A percentile compares a stretch with the other conserved stretches of the same genome.
Conservation (phyloP, 371 early-diverging fungal species). For the Vittaforma corneae region DNA sequence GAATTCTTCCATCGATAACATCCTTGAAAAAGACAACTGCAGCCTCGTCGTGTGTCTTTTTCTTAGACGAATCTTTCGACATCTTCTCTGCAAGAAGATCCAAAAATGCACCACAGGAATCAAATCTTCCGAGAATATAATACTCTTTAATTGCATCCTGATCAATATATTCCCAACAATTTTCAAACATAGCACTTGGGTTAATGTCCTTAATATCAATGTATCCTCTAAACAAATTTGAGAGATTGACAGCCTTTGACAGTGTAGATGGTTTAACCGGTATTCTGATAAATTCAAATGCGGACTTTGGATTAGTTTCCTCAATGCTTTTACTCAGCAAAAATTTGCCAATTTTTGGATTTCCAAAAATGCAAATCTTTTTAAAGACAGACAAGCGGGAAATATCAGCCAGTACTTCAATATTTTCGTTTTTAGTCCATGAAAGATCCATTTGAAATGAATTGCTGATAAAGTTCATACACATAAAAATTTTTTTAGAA, state of each 20-base stretch:
- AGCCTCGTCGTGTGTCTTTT: background rate
- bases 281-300: background rate
- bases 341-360: conserved; percentile 18
- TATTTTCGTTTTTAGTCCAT: conserved; percentile 5
- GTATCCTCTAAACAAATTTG: background rate
- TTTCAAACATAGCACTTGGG: background rate
- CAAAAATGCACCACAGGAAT: background rate
- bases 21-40: background rate
- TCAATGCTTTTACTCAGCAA: conserved; percentile 5
- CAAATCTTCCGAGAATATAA: background rate
- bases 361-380: conserved; percentile 23
- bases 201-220: background rate
- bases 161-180: background rate
- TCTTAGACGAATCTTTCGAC: background rate
- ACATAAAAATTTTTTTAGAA: conserved; percentile 1
- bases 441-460: background rate
- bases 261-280: background rate
- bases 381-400: background rate
- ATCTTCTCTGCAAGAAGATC: background rate
- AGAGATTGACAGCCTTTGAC: background rate
- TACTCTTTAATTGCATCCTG: background rate
- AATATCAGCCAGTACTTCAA: background rate
- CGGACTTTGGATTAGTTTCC: background rate
- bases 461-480: conserved; percentile 9
- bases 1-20: background rate